A percentile compares a stretch with the other conserved stretches of the same genome.
Conservation (phyloP, 116 monocot genomes). For the Iris pallida region DNA sequence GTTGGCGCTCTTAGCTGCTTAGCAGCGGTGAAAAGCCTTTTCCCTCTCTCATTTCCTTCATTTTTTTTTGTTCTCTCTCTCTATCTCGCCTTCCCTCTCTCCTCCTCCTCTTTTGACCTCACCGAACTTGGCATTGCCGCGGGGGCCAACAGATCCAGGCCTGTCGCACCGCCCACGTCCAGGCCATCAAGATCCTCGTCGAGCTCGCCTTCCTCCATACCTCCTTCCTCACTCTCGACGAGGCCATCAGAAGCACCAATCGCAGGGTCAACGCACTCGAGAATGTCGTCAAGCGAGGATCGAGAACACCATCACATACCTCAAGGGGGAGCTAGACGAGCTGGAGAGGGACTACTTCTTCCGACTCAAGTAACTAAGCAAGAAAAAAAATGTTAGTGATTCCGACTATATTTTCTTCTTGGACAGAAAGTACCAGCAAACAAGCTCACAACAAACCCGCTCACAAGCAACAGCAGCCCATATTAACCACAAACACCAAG, state of each 20-base stretch:
- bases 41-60: no score
- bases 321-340: slow-evolving; percentile 80
- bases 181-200: slow-evolving; percentile 36
- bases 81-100: no score
- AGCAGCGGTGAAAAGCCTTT: no score
- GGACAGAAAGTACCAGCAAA: no score
- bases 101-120: no score
- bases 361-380: slow-evolving; percentile 79
- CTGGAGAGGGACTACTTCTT: slow-evolving; percentile 90
- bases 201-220: slow-evolving; percentile 36
- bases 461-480: no score
- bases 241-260: slow-evolving; percentile 82
- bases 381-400: no score
- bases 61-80: no score
- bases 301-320: slow-evolving; percentile 84
- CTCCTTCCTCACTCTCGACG: slow-evolving; percentile 33
- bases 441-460: no score
- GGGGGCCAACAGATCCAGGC: slow-evolving; percentile 32
- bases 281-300: slow-evolving; percentile 79
- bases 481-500: no score
- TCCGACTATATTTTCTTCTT: no score
- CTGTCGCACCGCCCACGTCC: slow-evolving; percentile 27
- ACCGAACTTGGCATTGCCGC: slow-evolving; percentile 22
- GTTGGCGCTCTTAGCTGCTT: no score
- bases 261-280: slow-evolving; percentile 80